A percentile compares a stretch with the other conserved stretches of the same genome.
phyloP scores from a whole-genome alignment of 441 rosid species.

The Kokia cookei region DNA sequence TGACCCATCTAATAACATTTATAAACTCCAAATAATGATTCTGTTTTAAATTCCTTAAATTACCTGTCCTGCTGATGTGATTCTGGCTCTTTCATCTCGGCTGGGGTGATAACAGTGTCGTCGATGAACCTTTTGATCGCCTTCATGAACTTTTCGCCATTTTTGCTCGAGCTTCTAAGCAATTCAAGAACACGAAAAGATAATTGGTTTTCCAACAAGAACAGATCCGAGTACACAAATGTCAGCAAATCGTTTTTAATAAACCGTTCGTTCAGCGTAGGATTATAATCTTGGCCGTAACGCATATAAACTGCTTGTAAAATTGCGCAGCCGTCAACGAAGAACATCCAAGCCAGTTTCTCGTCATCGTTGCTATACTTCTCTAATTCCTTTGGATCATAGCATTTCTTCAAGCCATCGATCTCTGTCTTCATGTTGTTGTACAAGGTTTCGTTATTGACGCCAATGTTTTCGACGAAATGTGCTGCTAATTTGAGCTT shows the following conservation, averaged over 20 bases:
- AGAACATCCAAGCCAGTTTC: conserved; percentile 11
- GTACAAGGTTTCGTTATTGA: neutral
- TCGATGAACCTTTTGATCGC: neutral
- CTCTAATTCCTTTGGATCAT: neutral
- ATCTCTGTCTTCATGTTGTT: neutral
- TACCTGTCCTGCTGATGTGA: too few species aligned
- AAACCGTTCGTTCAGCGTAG: too few species aligned
- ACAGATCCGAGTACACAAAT: conserved; percentile 3
- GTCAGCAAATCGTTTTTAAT: conserved; percentile 1
- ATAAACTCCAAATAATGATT: too few species aligned
- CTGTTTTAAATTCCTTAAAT: too few species aligned
- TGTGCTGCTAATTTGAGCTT: neutral
- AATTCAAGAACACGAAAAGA: conserved; percentile 5
- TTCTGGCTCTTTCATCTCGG: neutral
- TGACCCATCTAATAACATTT: too few species aligned
- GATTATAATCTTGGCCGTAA: too few species aligned
- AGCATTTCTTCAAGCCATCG: neutral
- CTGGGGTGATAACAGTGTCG: neutral
- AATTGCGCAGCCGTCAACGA: conserved; percentile 11
- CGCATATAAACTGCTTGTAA: conserved; percentile 5
- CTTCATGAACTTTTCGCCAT: neutral
- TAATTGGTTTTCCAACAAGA: conserved; percentile 15
- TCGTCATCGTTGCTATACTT: neutral
- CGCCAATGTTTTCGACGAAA: neutral
- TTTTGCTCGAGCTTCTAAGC: neutral